phyloP scores from a whole-genome alignment of 108 stramenopile species.

The Aurantiochytrium sp. region DNA sequence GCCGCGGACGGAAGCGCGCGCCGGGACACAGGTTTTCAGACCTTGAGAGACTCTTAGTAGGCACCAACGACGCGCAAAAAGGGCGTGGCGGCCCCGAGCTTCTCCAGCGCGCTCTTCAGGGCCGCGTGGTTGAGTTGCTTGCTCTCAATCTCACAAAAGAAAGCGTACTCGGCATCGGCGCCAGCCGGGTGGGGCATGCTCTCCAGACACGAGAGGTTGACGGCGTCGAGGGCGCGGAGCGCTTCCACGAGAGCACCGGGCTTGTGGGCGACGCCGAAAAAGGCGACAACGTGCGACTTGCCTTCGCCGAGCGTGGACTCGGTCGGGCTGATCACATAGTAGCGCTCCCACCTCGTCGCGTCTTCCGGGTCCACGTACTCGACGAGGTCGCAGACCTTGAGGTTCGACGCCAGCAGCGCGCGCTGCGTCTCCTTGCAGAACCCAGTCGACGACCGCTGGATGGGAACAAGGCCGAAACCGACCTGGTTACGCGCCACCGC shows the following conservation, averaged over 20 bases:
- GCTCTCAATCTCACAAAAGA: slow-evolving; percentile 29
- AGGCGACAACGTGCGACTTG: not conserved
- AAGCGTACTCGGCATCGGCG: not conserved
- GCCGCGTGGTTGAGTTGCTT: not conserved
- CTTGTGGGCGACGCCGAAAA: slow-evolving; percentile 8
- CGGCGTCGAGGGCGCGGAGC: not conserved
- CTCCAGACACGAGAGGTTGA: slow-evolving; percentile 24
- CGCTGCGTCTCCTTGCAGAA: slow-evolving; percentile 27
- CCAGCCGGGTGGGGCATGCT: slow-evolving; percentile 11
- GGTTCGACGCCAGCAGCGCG: not conserved
- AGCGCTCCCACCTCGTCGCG: not conserved
- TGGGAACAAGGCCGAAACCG: not conserved
- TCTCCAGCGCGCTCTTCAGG: not conserved
- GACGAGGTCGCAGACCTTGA: slow-evolving; percentile 3
- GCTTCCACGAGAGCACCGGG: not conserved
- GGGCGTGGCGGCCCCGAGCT: not conserved
- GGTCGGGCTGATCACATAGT: not conserved
- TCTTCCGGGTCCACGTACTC: not conserved
- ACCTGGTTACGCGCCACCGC: slow-evolving; percentile 18
- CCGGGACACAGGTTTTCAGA: too few species aligned
- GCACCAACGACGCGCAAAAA: not conserved
- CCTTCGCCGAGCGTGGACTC: not conserved
- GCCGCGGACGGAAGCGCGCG: too few species aligned
- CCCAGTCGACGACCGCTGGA: not conserved
- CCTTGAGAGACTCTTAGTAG: too few species aligned